Conservation (phyloP, 2,329 filamentous ascomycete genomes). For the Aureobasidium sp. region DNA sequence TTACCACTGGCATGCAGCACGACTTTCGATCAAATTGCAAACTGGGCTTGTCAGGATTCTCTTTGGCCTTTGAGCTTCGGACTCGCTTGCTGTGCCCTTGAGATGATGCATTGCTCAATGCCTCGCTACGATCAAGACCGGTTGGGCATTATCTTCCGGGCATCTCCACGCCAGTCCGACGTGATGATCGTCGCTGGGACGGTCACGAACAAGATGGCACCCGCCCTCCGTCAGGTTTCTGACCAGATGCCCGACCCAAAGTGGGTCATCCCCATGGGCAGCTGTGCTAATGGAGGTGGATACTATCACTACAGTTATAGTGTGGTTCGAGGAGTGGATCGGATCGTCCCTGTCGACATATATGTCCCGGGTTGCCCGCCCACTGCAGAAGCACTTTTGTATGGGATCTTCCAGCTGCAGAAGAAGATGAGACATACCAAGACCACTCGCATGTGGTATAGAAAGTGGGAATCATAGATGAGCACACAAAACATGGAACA, state of each 20-base stretch:
- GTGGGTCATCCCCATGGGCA: conserved; percentile 89
- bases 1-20: conserved; percentile 63
- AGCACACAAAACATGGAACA: too few species aligned
- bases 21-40: conserved; percentile 80
- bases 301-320: conserved; percentile 89
- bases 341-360: conserved; percentile 82
- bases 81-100: conserved; percentile 88
- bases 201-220: conserved; percentile 96
- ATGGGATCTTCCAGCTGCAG: conserved; percentile 78
- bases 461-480: too few species aligned
- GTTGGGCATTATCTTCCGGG: conserved; percentile 90
- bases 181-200: conserved; percentile 96
- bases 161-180: conserved; percentile 87
- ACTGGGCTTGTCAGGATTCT: conserved; percentile 87
- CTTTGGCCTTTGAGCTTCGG: conserved; percentile 93
- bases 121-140: conserved; percentile 92
- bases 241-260: conserved; percentile 94
- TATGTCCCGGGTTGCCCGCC: conserved; percentile 79
- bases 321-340: conserved; percentile 78
- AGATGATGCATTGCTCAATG: conserved; percentile 94
- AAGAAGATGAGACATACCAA: conserved; percentile 73
- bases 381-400: conserved; percentile 58
- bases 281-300: conserved; percentile 83
- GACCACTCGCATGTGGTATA: conserved; percentile 63
- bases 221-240: conserved; percentile 87